Evolutionary conservation across 1,284 basidiomycete genomes (phyloP).

Genomic region (Vanrija pseudolonga): DNA sequence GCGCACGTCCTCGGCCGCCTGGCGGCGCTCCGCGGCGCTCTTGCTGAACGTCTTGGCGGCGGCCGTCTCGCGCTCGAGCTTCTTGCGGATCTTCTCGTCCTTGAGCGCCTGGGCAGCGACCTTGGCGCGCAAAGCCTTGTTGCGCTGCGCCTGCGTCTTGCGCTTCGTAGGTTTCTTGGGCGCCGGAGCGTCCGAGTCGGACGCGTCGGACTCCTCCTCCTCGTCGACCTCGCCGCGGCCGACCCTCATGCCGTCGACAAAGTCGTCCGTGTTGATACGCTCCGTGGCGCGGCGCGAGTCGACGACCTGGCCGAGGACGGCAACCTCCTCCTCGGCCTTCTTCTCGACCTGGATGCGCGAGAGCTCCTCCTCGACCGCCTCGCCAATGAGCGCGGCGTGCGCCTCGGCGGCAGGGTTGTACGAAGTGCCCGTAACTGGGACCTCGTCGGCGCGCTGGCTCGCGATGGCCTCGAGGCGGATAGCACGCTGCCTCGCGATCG

Average conservation of each 20-base stretch:
- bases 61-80: constrained; percentile 28
- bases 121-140: constrained; percentile 35
- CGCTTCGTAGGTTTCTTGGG: constrained; percentile 55
- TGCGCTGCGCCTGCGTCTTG: constrained; percentile 59
- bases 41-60: constrained; percentile 27
- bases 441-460: constrained; percentile 56
- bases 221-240: constrained; percentile 51
- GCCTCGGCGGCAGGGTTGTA: constrained; percentile 83
- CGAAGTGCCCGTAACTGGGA: constrained; percentile 83
- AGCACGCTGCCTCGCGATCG: constrained; percentile 31
- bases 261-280: constrained; percentile 21
- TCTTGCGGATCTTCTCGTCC: constrained; percentile 23
- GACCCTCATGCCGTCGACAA: constrained; percentile 60
- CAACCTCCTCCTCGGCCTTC: constrained; percentile 55
- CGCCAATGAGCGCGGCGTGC: constrained; percentile 69
- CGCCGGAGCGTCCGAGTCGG: constrained; percentile 8
- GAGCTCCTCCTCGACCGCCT: constrained; percentile 68
- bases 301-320: constrained; percentile 55
- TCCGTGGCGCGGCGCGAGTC: constrained; percentile 49
- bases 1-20: constrained; percentile 26
- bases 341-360: constrained; percentile 58
- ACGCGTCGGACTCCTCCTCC: constrained; percentile 31
- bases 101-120: constrained; percentile 20
- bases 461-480: constrained; percentile 19
- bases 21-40: constrained; percentile 24